phyloP scores from a whole-genome alignment of 192 early-diverging fungal species.

The Coemansia aciculifera region DNA sequence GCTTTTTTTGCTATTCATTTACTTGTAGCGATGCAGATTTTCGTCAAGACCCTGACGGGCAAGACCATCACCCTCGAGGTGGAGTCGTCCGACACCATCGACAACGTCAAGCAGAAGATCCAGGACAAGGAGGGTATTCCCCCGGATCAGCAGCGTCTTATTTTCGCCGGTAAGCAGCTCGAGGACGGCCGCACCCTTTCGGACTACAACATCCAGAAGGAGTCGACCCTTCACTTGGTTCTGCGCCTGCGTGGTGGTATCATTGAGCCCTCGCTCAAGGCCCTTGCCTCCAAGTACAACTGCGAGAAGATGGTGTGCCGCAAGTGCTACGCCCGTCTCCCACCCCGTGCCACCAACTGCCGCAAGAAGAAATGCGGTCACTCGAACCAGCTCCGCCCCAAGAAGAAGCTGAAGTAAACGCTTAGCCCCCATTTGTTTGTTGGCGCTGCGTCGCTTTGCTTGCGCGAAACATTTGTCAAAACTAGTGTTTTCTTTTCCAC shows the following conservation, averaged over 20 bases:
- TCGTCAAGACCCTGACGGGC: slow-evolving; percentile 85
- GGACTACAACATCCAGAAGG: slow-evolving; percentile 99
- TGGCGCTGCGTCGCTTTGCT: slow-evolving; percentile 20
- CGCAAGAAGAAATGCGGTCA: slow-evolving; percentile 99
- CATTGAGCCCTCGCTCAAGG: slow-evolving; percentile 98
- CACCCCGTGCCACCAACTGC: slow-evolving; percentile 99
- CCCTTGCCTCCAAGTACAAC: slow-evolving; percentile 98
- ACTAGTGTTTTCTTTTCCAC: slow-evolving; percentile 9
- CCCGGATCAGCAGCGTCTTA: slow-evolving; percentile 99
- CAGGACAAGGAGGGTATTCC: slow-evolving; percentile 99
- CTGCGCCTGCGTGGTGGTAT: slow-evolving; percentile 96
- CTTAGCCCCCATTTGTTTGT: background rate
- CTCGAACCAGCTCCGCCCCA: slow-evolving; percentile 98
- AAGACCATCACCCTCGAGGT: slow-evolving; percentile 90
- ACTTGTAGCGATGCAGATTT: slow-evolving; percentile 72
- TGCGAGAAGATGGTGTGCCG: slow-evolving; percentile 99
- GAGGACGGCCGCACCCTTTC: slow-evolving; percentile 97
- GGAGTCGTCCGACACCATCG: slow-evolving; percentile 89
- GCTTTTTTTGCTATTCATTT: background rate
- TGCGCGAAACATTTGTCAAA: slow-evolving; percentile 8
- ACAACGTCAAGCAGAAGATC: slow-evolving; percentile 93
- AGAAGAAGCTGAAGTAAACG: slow-evolving; percentile 96
- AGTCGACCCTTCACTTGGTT: slow-evolving; percentile 96
- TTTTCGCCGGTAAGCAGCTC: slow-evolving; percentile 99
- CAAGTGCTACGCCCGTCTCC: slow-evolving; percentile 99